Conservation (phyloP, 306 rosid genomes). For the Quercus alba region DNA sequence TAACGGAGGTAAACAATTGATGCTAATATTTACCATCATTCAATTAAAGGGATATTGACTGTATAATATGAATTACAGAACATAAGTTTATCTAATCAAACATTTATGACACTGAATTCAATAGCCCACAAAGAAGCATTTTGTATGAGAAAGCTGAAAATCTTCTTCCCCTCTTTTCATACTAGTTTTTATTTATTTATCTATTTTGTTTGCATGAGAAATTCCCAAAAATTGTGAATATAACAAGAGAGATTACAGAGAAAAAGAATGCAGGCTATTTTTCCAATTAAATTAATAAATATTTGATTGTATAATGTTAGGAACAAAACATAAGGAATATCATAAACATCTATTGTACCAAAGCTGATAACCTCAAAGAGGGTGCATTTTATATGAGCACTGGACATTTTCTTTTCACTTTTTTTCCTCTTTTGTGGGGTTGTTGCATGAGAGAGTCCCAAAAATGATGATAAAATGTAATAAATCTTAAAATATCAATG, state of each 20-base stretch:
- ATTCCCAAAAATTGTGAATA: not conserved
- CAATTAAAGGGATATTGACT: no score
- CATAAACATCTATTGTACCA: not conserved
- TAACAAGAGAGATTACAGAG: not conserved
- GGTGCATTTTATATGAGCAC: not conserved
- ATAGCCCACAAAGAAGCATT: not conserved
- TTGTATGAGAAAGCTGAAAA: not conserved
- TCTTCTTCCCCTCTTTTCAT: not conserved
- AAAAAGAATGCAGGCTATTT: slow-evolving; percentile 9
- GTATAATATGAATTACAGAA: no score
- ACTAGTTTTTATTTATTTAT: not conserved
- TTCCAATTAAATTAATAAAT: slow-evolving; percentile 17
- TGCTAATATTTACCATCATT: no score
- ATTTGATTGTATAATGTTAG: not conserved
- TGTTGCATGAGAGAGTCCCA: slow-evolving; percentile 8
- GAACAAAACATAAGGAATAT: not conserved
- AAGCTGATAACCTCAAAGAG: slow-evolving; percentile 13
- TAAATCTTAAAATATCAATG: slow-evolving; percentile 38
- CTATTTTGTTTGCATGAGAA: not conserved
- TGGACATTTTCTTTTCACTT: not conserved
- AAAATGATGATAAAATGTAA: slow-evolving; percentile 15
- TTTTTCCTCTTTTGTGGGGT: not conserved
- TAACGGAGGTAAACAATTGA: no score
- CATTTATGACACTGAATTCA: no score
- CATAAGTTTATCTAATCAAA: no score